Percentiles rank a stretch among this genome's conserved stretches.
Conservation (phyloP, 352 stramenopile species). For the Pythium insidiosum region DNA sequence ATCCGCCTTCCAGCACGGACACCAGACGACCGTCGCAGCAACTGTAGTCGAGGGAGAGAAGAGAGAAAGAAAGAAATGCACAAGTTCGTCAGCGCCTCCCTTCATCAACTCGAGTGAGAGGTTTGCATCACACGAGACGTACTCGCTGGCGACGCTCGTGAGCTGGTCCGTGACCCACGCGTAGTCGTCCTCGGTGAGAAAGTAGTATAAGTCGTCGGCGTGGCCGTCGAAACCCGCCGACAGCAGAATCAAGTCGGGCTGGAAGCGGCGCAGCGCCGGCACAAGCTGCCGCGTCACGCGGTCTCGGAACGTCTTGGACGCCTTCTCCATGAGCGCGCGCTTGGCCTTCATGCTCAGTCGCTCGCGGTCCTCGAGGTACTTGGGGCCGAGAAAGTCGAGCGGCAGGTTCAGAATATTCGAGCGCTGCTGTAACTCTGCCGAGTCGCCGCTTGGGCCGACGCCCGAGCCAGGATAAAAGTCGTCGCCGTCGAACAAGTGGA, state of each 20-base stretch:
- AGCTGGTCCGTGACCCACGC: constrained; percentile 80
- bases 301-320: constrained; percentile 34
- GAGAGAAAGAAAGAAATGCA: neutral
- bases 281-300: constrained; percentile 35
- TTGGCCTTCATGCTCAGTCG: constrained; percentile 51
- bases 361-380: constrained; percentile 47
- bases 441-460: constrained; percentile 33
- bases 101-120: neutral
- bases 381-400: constrained; percentile 35
- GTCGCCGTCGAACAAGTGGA: constrained; percentile 53
- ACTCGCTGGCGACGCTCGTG: constrained; percentile 88
- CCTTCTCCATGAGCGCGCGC: constrained; percentile 34
- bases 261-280: constrained; percentile 35
- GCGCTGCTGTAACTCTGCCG: constrained; percentile 29
- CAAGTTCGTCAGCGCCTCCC: neutral
- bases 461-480: constrained; percentile 62
- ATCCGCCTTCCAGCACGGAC: constrained; percentile 94
- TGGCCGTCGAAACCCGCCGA: constrained; percentile 66
- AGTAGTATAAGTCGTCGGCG: constrained; percentile 64
- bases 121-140: constrained; percentile 12
- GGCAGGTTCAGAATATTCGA: constrained; percentile 52
- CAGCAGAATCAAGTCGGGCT: constrained; percentile 54
- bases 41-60: constrained; percentile 9
- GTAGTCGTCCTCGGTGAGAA: constrained; percentile 82
- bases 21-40: constrained; percentile 90